Evolutionary conservation across 495 filamentous ascomycete genomes (phyloP).

Genomic region (Bombardia bombarda): DNA sequence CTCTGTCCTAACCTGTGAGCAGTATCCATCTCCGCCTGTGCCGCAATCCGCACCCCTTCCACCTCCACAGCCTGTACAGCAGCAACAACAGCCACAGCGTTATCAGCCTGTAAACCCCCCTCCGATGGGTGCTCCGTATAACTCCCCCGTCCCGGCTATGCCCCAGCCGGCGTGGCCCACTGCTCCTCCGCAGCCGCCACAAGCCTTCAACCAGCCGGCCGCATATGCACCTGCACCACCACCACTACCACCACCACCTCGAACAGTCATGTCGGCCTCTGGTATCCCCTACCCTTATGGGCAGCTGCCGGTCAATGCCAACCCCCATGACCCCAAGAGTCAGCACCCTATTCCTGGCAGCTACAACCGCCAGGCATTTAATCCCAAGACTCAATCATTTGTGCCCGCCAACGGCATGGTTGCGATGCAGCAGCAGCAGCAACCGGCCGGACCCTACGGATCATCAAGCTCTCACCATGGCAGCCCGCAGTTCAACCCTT

Average conservation of each 20-base stretch:
- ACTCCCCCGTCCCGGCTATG: conserved; percentile 30
- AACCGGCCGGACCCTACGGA: conserved; percentile 22
- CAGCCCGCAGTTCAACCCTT: conserved; percentile 38
- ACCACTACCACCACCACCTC: conserved; percentile 12
- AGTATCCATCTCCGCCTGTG: conserved; percentile 21
- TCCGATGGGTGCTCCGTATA: conserved; percentile 32
- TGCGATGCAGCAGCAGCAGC: conserved; percentile 35
- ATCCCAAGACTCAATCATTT: conserved; percentile 87
- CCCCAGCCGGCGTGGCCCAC: conserved; percentile 5
- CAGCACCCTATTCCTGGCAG: conserved; percentile 74
- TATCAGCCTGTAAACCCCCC: conserved; percentile 27
- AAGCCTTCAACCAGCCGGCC: conserved; percentile 19
- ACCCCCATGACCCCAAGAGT: conserved; percentile 56
- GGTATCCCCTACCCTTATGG: conserved; percentile 64
- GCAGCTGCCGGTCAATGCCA: conserved; percentile 62
- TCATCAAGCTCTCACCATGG: conserved; percentile 31
- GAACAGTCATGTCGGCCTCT: conserved; percentile 23
- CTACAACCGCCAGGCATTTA: conserved; percentile 78
- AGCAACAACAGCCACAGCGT: conserved; percentile 19
- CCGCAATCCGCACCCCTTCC: conserved; percentile 18
- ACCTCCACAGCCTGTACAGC: neutral
- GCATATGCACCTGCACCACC: conserved; percentile 3
- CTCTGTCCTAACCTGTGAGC: conserved; percentile 12
- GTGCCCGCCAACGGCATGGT: conserved; percentile 53
- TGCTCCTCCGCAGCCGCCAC: neutral